A percentile compares a stretch with the other conserved stretches of the same genome.
Conservation (phyloP, 164 flowering plant genomes). For the Kalanchoe fedtschenkoi region DNA sequence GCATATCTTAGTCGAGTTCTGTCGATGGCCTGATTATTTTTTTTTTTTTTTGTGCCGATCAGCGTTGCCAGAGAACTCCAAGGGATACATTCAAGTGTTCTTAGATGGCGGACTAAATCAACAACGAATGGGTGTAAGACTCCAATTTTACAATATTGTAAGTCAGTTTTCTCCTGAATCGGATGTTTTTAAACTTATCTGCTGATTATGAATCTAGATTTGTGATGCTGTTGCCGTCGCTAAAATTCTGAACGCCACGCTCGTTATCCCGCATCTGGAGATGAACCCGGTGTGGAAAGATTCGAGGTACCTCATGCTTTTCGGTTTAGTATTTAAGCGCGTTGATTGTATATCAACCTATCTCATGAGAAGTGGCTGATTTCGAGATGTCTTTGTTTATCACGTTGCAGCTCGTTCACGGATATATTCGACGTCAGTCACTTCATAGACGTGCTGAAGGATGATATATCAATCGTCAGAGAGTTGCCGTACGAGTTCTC, state of each 20-base stretch:
- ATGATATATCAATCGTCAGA: conserved; percentile 66
- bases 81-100: conserved; percentile 84
- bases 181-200: too few species aligned
- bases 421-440: conserved; percentile 95
- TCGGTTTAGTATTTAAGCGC: too few species aligned
- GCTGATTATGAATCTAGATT: conserved; percentile 30
- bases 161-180: too few species aligned
- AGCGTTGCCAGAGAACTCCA: conserved; percentile 52
- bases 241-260: conserved; percentile 84
- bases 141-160: too few species aligned
- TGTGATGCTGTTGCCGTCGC: conserved; percentile 99
- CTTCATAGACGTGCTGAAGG: conserved; percentile 60
- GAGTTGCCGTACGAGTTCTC: conserved; percentile 70
- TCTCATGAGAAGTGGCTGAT: background rate
- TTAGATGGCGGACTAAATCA: conserved; percentile 98
- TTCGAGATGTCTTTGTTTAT: conserved; percentile 10
- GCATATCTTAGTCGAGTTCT: too few species aligned
- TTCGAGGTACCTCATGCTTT: conserved; percentile 77
- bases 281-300: conserved; percentile 97
- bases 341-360: background rate
- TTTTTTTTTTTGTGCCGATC: conserved; percentile 4
- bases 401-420: conserved; percentile 56
- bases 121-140: conserved; percentile 98
- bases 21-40: background rate
- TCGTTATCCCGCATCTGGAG: conserved; percentile 84